Evolutionary conservation across 345 rosid species (phyloP), one percentile per base, ranked within the genome.

Genomic region (Arabidopsis arenosa): DNA sequence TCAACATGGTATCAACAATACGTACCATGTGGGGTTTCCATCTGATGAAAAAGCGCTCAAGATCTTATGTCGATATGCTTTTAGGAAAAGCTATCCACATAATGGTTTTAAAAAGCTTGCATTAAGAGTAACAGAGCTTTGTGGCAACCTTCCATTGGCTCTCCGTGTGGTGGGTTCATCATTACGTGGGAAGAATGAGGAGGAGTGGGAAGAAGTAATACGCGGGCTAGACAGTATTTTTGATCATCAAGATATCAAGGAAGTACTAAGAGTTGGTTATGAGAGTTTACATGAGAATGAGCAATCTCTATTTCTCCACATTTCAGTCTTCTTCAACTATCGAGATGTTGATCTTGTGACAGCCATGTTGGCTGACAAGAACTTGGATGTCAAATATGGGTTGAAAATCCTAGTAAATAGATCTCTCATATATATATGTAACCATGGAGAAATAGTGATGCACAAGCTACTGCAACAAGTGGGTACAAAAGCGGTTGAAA

Each of bases 261-360:
- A 48, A 0, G 40, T 71, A 3, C 49, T 82, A 9, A 64, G 32
- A 41, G 67, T 77, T 4, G 75, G 87, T 0, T 83, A 51, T 13
- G 72, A 83, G 1, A 67, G 74, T n/a, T 47, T 85, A 7, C 3
- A 52, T 18, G 68, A 69, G 5, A 12, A 45, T 13, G 73, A 63
- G 9, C 62, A 79, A 74, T 2, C 2, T 0, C n/a, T 83, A 3
- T 85, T 85, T 76, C 71, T 80, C 18, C 76, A 80, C 17, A 70
- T 85, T 48, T 82, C 79, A 17, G 72, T 79, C 33, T 80, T 82
- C 66, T 78, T 80, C 10, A 77, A 52, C 13, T 35, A 72, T 2
- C 1, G 10, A 9, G 4, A 36, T 2, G 15, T 2, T 9, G 32
- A 72, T 14, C 1, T 0, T 13, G 70, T 80, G 18, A n/a, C 2